Conservation (phyloP, 2,329 filamentous ascomycete genomes). For the Paramyrothecium sp. region DNA sequence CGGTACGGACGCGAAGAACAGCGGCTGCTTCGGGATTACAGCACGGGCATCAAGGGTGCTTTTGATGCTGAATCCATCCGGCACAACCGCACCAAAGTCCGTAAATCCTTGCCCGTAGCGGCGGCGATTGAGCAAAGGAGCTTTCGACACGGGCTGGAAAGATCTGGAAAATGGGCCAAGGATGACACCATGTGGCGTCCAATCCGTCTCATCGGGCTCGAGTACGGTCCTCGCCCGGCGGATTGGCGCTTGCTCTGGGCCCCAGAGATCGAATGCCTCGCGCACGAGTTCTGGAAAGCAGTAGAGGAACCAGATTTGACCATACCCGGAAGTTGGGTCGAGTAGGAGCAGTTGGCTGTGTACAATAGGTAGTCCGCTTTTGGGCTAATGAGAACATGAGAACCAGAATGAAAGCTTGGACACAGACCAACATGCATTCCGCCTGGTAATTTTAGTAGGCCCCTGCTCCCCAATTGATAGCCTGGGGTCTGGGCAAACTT, state of each 20-base stretch:
- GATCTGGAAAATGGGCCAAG: not conserved
- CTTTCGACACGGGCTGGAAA: not conserved
- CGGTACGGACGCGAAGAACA: slow-evolving; percentile 18
- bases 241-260: slow-evolving; percentile 25
- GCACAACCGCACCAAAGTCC: slow-evolving; percentile 1
- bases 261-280: slow-evolving; percentile 21
- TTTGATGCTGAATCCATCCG: slow-evolving; percentile 16
- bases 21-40: not conserved
- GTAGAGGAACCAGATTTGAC: slow-evolving; percentile 6
- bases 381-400: no score
- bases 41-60: slow-evolving; percentile 4
- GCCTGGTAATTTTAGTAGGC: no score
- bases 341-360: not conserved
- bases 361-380: no score
- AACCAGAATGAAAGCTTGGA: not conserved
- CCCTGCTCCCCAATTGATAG: no score
- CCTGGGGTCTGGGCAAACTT: no score
- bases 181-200: slow-evolving; percentile 17
- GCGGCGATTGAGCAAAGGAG: not conserved
- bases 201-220: slow-evolving; percentile 15
- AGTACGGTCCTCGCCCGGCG: not conserved
- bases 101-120: slow-evolving; percentile 1
- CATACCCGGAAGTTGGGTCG: slow-evolving; percentile 26
- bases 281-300: slow-evolving; percentile 20
- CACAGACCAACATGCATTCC: not conserved